These are phyloP conservation scores for Colletotrichum euphorbiae DNA, from an alignment of 2,329 filamentous ascomycete genomes.

Conservation along the genomic window DNA sequence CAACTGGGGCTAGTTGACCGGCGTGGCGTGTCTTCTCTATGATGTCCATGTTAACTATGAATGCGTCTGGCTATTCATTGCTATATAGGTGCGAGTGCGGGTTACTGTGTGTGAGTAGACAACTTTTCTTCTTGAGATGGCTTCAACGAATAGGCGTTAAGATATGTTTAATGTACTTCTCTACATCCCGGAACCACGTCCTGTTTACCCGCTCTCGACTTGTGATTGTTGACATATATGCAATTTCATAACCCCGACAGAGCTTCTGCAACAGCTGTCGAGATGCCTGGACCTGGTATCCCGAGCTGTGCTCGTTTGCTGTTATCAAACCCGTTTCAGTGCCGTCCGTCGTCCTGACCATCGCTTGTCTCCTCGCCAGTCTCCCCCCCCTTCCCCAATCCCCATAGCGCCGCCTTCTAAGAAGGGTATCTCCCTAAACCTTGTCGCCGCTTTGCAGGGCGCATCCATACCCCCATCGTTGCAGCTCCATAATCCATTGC, in stretches of 20 bases:
- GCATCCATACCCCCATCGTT: slow-evolving; percentile 41
- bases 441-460: slow-evolving; percentile 38
- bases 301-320: slow-evolving; percentile 32
- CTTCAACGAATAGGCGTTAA: slow-evolving; percentile 3
- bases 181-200: not conserved
- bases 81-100: not conserved
- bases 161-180: not conserved
- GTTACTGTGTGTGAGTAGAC: not conserved
- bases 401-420: slow-evolving; percentile 41
- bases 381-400: slow-evolving; percentile 8
- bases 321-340: slow-evolving; percentile 41
- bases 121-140: not conserved
- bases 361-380: slow-evolving; percentile 28
- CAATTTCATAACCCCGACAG: slow-evolving; percentile 34
- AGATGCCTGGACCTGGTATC: slow-evolving; percentile 30
- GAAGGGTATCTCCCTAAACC: slow-evolving; percentile 39
- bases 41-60: slow-evolving; percentile 14
- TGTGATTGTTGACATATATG: slow-evolving; percentile 9
- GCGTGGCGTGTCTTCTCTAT: slow-evolving; percentile 9
- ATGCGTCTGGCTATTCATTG: slow-evolving; percentile 3
- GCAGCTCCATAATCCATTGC: slow-evolving; percentile 40
- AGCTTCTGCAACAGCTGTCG: slow-evolving; percentile 15
- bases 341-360: slow-evolving; percentile 31
- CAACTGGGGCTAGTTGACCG: slow-evolving; percentile 28
- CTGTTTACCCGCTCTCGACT: slow-evolving; percentile 1